Evolutionary conservation across 352 stramenopile species (phyloP).

Genomic region (Phytophthora crassamura): DNA sequence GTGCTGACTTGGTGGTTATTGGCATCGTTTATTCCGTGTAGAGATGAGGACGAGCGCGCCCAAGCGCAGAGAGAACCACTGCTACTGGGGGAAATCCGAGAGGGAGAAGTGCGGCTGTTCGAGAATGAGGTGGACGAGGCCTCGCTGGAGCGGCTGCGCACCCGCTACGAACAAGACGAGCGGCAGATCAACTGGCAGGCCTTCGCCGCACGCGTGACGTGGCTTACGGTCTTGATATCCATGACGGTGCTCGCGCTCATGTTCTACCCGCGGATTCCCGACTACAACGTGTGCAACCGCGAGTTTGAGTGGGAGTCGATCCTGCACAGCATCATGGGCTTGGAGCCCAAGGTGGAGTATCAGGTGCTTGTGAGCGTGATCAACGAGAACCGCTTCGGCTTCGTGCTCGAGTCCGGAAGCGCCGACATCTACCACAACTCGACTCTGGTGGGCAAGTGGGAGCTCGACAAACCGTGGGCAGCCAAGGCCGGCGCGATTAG

Average conservation of each 20-base stretch:
- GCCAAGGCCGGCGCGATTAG: slow-evolving; percentile 77
- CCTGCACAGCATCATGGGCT: slow-evolving; percentile 70
- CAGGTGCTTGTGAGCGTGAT: slow-evolving; percentile 88
- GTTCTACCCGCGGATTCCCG: slow-evolving; percentile 88
- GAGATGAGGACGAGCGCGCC: slow-evolving; percentile 44
- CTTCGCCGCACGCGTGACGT: slow-evolving; percentile 61
- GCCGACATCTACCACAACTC: slow-evolving; percentile 87
- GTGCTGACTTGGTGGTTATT: not conserved
- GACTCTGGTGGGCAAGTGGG: slow-evolving; percentile 75
- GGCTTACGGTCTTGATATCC: slow-evolving; percentile 56
- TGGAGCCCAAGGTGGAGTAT: slow-evolving; percentile 87
- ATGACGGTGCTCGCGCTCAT: slow-evolving; percentile 82
- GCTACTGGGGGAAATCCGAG: slow-evolving; percentile 50
- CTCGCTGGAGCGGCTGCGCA: slow-evolving; percentile 58
- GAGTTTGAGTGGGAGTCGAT: slow-evolving; percentile 91
- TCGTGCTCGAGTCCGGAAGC: slow-evolving; percentile 73
- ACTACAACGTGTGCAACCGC: slow-evolving; percentile 92
- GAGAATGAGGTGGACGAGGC: slow-evolving; percentile 65
- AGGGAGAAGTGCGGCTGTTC: slow-evolving; percentile 62
- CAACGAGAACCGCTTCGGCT: slow-evolving; percentile 91
- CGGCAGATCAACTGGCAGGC: slow-evolving; percentile 56
- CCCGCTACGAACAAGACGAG: slow-evolving; percentile 53
- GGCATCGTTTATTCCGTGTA: slow-evolving; percentile 11
- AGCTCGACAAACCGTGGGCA: slow-evolving; percentile 68
- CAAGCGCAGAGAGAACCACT: slow-evolving; percentile 60